Evolutionary conservation across 2,329 filamentous ascomycete species (phyloP), one percentile per base, ranked within the genome.

Genomic region (Thelonectria olida): DNA sequence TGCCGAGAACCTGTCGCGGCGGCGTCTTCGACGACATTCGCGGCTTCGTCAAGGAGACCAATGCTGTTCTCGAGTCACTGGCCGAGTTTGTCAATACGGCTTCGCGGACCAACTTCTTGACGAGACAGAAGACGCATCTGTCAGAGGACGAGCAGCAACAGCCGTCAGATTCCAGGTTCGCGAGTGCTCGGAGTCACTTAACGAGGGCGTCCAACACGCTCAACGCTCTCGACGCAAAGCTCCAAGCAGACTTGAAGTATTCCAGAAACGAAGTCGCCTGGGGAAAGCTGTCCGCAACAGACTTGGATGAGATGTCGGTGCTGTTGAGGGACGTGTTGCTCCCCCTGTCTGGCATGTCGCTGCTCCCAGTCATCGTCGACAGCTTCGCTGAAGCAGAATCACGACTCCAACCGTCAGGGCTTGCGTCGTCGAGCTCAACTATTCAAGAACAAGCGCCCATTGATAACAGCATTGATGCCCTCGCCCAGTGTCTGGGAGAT

Each of bases 1-100:
- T 63, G 6, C 61, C 61, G 22, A 56, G 41, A 12, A 63, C 57
- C 7, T 61, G 61, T n/a, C 61, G 61, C 5, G 34, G 50, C 5
- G 42, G 34, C n/a, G 57, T 63, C 10, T 60, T 61, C 28, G 52
- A 54, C 3, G 57, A 63, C 12, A 45, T 44, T 15, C 19, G 38
- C 42, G 55, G n/a, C 9, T 61, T 63, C 22, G 48, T 41, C n/a
- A 41, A 17, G 7, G 53, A 53, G 45, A 53, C 57, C 10, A 52
- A 57, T 27, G 61, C 34, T n/a, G 49, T 63, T 50, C 34, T 63
- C 7, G 41, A 50, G 15, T 41, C 52, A 10, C 34, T 61, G 2
- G 34, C 52, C 5, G 52, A 57, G 2, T 53, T 54, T 12, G 49
- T 58, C n/a, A 38, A 44, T 13, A 49, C 48, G 4, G 54, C 59